Base-by-base conservation (phyloP, 2,329 filamentous ascomycete genomes). In the Intubia oerlemansii region DNA sequence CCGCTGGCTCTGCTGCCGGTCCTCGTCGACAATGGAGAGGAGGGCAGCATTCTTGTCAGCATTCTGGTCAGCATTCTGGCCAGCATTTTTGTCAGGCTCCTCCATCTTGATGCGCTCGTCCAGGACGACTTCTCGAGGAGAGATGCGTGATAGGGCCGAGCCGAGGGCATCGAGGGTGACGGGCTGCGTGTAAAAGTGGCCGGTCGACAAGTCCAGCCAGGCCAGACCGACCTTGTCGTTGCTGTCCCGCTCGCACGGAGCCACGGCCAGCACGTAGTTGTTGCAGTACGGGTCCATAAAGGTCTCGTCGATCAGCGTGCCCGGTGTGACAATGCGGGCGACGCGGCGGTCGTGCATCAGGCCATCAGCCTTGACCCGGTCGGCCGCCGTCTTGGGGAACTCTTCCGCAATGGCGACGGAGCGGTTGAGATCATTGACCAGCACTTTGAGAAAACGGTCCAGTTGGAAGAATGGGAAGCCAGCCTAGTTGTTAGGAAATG, bases 331-430 rank as follows among this genome's bases (percentile, higher is more conserved):
- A 39, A 98, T 74, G 32, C 88, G 72, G 12, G 79, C 67, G 10
- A 98, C 81, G 39, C 61, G 71, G 16, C 88, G 74, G 45, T 90
- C 77, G 47, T 88, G 90, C 56, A 85, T 59, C 37, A 85, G 54
- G 4, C 80, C 81, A 10, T 79, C 79, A 13, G 69, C 63, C 44
- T 74, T 85, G 38, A 74, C 54, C 49, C 68, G 80, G 32, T 68
- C 68, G 4, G 70, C 59, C 5, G 66, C 58, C 37, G 70, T 62
- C 42, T 88, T 78, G 12, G 76, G 70, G 41, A 90, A 85, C 48
- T 98, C 88, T 47, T 98, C 85, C 26, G 80, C 82, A 37, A 98
- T 76, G 27, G 88, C 88, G 36, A 98, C 88, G 50, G 90, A 80
- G 43, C 79, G 77, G 46, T 77, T 79, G 25, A 88, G 54, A 44